Base-by-base conservation (phyloP, 768 basidiomycete species). In the Termitomyces sp. region DNA sequence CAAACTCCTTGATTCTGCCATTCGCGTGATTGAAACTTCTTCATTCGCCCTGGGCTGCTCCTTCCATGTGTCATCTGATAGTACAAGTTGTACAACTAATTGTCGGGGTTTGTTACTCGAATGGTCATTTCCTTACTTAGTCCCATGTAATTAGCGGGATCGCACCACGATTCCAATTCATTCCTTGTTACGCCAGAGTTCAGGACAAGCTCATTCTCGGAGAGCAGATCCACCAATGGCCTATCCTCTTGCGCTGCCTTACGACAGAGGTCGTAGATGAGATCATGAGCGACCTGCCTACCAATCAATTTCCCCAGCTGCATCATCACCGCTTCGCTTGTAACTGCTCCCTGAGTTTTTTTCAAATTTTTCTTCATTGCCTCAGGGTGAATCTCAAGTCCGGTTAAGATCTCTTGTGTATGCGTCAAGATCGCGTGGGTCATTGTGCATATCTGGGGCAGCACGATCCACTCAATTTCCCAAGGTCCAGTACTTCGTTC, bases 291-390 rank as follows among this genome's bases (percentile, higher is more conserved):
- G 26, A 70, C 69, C 57, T 80, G 79, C 43, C 78, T 67, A n/a
- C 79, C 79, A 50, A 79, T 66, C 48, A 59, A 68, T 59, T 69
- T 72, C 9, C 76, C 79, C 28, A 80, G 69, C 1, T 66, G 71
- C 79, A 79, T 79, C 79, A 79, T 80, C 50, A 78, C 77, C 1
- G 77, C 79, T 63, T 80, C 79, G 23, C 76, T 77, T 23, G 72
- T 72, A 56, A 80, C 73, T 1, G 71, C 69, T 0, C 79, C 79
- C 36, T 72, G 70, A 23, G 79, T 78, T 4, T 75, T 40, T 5
- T 64, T 61, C 59, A 80, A 54, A 53, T 80, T 80, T 60, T 50
- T 74, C 57, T 62, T 65, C 79, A 80, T 80, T 13, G 67, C 71
- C 10, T 67, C 72, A 0, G 71, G 67, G 61, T 78, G 70, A 8